Conservation (phyloP, 2,329 filamentous ascomycete genomes). For the Dactylonectria estremocensis region DNA sequence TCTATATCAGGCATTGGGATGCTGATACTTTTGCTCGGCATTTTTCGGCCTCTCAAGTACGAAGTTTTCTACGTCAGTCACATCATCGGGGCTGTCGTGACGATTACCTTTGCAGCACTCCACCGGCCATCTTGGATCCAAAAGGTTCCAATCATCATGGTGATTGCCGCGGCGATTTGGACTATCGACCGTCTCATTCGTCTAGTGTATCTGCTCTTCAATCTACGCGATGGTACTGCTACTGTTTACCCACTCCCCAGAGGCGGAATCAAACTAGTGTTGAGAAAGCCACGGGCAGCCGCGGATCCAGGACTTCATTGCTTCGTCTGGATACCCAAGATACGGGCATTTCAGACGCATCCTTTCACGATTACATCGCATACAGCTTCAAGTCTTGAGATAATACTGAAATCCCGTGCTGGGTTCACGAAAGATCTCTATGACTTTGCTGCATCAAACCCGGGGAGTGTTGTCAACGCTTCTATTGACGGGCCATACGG, state of each 20-base stretch:
- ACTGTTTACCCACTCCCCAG: conserved; percentile 60
- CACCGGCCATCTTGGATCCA: conserved; percentile 61
- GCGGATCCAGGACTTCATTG: conserved; percentile 58
- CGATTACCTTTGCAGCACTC: conserved; percentile 58
- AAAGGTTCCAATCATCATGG: conserved; percentile 55
- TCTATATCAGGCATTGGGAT: conserved; percentile 53
- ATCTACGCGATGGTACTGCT: conserved; percentile 43
- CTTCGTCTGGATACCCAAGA: conserved; percentile 69
- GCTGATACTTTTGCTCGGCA: conserved; percentile 54
- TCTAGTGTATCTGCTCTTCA: not conserved
- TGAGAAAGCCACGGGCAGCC: conserved; percentile 59
- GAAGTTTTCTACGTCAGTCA: conserved; percentile 64
- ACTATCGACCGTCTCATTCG: conserved; percentile 60
- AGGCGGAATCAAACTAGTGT: conserved; percentile 61
- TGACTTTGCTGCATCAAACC: conserved; percentile 60
- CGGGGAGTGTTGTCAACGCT: conserved; percentile 59
- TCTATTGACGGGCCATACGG: conserved; percentile 71
- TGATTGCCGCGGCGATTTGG: conserved; percentile 60
- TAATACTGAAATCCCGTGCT: conserved; percentile 65
- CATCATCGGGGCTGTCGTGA: conserved; percentile 58
- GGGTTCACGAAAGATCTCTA: conserved; percentile 69
- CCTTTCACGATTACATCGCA: conserved; percentile 68
- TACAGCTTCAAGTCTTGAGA: conserved; percentile 59
- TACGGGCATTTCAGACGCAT: conserved; percentile 67
- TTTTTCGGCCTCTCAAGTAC: conserved; percentile 56